Percentiles rank a stretch among this genome's conserved stretches.
Evolutionary conservation across 768 basidiomycete species (phyloP).

Genomic region (Dentipellis fragilis): DNA sequence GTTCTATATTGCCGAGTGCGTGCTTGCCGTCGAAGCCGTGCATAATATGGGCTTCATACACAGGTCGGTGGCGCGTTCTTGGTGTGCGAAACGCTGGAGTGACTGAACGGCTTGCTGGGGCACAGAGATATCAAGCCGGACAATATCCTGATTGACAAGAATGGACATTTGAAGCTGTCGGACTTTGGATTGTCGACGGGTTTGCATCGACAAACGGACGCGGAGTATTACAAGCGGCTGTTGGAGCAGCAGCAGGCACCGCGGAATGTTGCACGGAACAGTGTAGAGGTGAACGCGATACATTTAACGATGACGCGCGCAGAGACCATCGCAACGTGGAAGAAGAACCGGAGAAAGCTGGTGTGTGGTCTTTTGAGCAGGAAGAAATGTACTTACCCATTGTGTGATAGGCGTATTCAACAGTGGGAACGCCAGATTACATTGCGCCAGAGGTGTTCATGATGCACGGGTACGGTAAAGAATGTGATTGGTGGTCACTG

Average conservation of each 20-base stretch:
- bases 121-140: conserved; percentile 96
- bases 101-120: too few relatives aligned
- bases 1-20: conserved; percentile 97
- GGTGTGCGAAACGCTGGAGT: too few relatives aligned
- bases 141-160: conserved; percentile 96
- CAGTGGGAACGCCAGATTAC: conserved; percentile 94
- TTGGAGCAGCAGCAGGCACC: conserved; percentile 48
- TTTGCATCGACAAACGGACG: conserved; percentile 95
- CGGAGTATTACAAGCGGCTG: conserved; percentile 85
- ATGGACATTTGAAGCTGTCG: conserved; percentile 94
- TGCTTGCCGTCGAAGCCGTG: conserved; percentile 94
- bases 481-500: conserved; percentile 99
- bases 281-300: conserved; percentile 95
- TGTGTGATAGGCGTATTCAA: conserved; percentile 76
- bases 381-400: neutral
- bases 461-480: conserved; percentile 93
- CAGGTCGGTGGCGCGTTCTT: conserved; percentile 42
- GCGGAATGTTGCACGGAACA: conserved; percentile 65
- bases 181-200: conserved; percentile 98
- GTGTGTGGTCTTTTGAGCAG: conserved; percentile 29
- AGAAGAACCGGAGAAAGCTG: conserved; percentile 92
- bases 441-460: conserved; percentile 96
- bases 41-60: conserved; percentile 98
- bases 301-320: conserved; percentile 91
- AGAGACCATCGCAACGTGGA: conserved; percentile 95